Conservation (phyloP, 2,329 filamentous ascomycete species). For the Aspergillus tamarii region DNA sequence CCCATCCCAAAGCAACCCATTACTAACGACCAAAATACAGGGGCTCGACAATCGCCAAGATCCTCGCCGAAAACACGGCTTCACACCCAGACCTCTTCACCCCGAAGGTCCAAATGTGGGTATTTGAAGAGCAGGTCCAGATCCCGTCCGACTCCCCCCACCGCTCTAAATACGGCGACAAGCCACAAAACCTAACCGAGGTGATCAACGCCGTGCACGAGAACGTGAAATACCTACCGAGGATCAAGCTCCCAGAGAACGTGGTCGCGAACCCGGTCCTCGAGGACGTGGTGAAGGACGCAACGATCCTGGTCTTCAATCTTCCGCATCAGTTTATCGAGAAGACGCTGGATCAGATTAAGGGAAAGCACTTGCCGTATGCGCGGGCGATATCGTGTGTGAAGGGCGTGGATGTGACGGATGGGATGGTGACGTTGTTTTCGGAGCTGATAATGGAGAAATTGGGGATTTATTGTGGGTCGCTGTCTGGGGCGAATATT, state of each 20-base stretch:
- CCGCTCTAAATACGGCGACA: conserved; percentile 65
- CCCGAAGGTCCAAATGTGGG: conserved; percentile 51
- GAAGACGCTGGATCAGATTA: conserved; percentile 65
- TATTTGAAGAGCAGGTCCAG: conserved; percentile 73
- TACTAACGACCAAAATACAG: conserved; percentile 47
- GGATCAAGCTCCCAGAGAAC: conserved; percentile 77
- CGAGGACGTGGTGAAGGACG: conserved; percentile 71
- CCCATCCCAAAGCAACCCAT: neutral
- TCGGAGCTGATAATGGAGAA: conserved; percentile 86
- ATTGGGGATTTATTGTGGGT: conserved; percentile 89
- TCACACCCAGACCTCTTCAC: conserved; percentile 79
- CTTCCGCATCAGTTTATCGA: conserved; percentile 71
- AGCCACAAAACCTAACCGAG: conserved; percentile 79
- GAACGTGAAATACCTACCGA: conserved; percentile 93
- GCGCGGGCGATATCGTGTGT: conserved; percentile 92
- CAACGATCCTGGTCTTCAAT: conserved; percentile 90
- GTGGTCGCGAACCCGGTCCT: conserved; percentile 39
- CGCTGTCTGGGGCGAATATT: conserved; percentile 89
- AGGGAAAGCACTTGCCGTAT: conserved; percentile 81
- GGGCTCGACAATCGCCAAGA: conserved; percentile 95
- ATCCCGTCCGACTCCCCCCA: conserved; percentile 73
- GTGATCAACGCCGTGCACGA: conserved; percentile 90
- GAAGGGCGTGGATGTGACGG: conserved; percentile 88
- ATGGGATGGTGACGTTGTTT: conserved; percentile 80
- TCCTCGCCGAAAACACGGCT: conserved; percentile 84